Percentiles rank a stretch among this genome's conserved stretches.
Evolutionary conservation across 192 early-diverging fungal species (phyloP).

Genomic region (Linnemannia schmuckeri): DNA sequence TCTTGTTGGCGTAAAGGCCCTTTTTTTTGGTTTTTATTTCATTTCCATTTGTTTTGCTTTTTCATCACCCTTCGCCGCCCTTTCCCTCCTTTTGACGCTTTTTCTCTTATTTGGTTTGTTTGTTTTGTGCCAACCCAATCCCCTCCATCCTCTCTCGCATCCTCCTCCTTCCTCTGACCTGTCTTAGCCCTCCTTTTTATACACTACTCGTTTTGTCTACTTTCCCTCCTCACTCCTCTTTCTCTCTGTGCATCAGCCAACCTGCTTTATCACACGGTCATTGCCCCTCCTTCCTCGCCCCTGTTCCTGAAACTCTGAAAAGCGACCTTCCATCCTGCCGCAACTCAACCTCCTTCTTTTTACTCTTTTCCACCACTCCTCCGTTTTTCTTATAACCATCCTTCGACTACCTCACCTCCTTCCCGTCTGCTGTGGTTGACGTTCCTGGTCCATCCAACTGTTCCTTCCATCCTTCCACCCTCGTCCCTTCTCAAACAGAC

Average conservation of each 20-base stretch:
- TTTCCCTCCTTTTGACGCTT: background rate
- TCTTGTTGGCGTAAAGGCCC: background rate
- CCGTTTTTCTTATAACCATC: background rate
- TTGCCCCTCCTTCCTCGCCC: background rate
- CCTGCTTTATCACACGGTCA: conserved; percentile 12
- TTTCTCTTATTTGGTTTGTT: background rate
- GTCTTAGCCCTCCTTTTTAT: background rate
- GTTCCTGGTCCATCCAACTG: background rate
- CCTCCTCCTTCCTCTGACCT: background rate
- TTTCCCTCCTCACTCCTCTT: background rate
- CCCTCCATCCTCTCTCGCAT: background rate
- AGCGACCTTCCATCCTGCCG: background rate
- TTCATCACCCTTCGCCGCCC: background rate
- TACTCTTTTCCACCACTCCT: background rate
- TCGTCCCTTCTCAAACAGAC: background rate
- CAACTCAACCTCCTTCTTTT: background rate
- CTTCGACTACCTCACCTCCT: background rate
- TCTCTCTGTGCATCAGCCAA: background rate
- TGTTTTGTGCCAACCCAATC: background rate
- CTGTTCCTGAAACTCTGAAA: background rate
- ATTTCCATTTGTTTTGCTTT: background rate
- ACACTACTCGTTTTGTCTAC: background rate
- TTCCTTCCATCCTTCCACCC: background rate
- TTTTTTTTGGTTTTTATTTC: background rate
- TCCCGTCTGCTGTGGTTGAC: background rate